Base-by-base conservation (phyloP, 2,329 filamentous ascomycete species). In the Sclerotinia minor region DNA sequence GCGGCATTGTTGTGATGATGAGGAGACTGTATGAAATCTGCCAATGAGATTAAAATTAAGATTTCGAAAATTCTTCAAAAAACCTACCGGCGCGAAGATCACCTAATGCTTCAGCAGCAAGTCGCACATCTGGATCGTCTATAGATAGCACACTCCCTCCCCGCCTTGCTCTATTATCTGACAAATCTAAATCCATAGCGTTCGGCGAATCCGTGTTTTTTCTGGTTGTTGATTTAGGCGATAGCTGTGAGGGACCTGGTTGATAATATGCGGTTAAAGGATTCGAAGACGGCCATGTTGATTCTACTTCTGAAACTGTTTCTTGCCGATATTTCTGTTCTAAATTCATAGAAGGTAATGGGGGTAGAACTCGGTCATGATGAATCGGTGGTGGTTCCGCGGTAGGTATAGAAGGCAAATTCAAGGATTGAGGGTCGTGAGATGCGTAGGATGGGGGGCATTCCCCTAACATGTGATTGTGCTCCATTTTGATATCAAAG, bases 31-130 rank as follows among this genome's bases (percentile, higher is more conserved):
- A 89, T 83, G 71, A 89, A 90, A 75, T 91, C 87, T 90, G 26
- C 32, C 15, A 66, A 71, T 47, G 26, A 60, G 54, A 67, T 67
- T n/a, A 68, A 53, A 59, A 35, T 68, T 68, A 50, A 66, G 58
- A 64, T 49, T 24, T 6, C 8, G 8, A 61, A 38, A 52, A 26
- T 4, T 63, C 26, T 41, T 50, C 26, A 44, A 67, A 64, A 47
- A 38, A 79, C 84, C 76, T 81, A 92, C 90, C 89, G 74, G 90
- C 88, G 79, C 88, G 84, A 69, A 94, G 82, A 73, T 92, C 89
- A 60, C 90, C 90, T 19, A 94, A 80, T 9, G 91, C 91, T 78
- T 93, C 89, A 41, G 91, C 91, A 32, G 91, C 91, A 73, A 89
- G 81, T 53, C 87, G 83, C 47, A 90, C 88, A 73, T 89, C 87